phyloP scores from a whole-genome alignment of 2,329 filamentous ascomycete species.

The Stachybotrys chartarum region DNA sequence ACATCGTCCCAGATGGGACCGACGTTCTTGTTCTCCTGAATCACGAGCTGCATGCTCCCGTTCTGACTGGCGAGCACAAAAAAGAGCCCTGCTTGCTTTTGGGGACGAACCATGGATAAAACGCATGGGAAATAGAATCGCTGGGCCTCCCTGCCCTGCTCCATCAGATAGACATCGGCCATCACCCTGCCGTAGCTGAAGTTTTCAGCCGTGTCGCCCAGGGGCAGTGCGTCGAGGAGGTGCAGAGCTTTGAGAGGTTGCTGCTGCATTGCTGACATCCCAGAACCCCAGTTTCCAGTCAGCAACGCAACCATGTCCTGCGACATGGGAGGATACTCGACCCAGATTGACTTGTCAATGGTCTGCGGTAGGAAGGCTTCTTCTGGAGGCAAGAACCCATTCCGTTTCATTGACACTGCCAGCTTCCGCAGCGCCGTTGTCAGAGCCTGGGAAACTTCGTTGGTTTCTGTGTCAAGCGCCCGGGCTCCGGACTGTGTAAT shows the following conservation, averaged over 20 bases:
- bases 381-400: slow-evolving; percentile 67
- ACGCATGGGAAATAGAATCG: slow-evolving; percentile 65
- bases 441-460: slow-evolving; percentile 48
- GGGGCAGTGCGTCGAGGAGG: slow-evolving; percentile 62
- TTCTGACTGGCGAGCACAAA: slow-evolving; percentile 75
- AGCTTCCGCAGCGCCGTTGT: slow-evolving; percentile 64
- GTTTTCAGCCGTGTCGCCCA: slow-evolving; percentile 64
- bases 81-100: slow-evolving; percentile 61
- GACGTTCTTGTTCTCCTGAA: slow-evolving; percentile 60
- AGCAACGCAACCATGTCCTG: slow-evolving; percentile 66
- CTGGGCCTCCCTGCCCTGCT: slow-evolving; percentile 62
- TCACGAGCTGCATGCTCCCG: slow-evolving; percentile 65
- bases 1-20: slow-evolving; percentile 78
- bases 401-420: slow-evolving; percentile 75
- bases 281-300: slow-evolving; percentile 50
- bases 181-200: slow-evolving; percentile 78
- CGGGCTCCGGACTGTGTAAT: slow-evolving; percentile 35
- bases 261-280: slow-evolving; percentile 39
- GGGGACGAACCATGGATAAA: slow-evolving; percentile 66
- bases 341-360: slow-evolving; percentile 76
- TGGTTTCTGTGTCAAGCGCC: slow-evolving; percentile 37
- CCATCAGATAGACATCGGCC: slow-evolving; percentile 67
- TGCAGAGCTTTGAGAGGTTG: slow-evolving; percentile 36
- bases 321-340: slow-evolving; percentile 67
- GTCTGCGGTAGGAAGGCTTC: slow-evolving; percentile 65